Conservation (phyloP, 441 rosid species). For the Erodium moschatum region DNA sequence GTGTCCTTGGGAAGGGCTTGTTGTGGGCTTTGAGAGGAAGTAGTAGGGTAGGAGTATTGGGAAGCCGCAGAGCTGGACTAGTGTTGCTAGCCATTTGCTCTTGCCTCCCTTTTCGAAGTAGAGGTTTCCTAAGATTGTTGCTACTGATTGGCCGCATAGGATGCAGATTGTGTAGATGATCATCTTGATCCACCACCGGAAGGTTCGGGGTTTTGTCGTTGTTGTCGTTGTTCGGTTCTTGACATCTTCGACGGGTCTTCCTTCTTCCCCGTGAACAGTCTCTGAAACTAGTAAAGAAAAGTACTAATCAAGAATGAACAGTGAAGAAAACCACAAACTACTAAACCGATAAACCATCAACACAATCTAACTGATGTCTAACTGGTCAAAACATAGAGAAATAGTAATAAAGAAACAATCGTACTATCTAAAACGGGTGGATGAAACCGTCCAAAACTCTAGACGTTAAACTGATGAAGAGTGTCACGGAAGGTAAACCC, state of each 20-base stretch:
- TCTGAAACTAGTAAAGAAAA: too few relatives aligned
- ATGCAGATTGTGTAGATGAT: constrained; percentile 28
- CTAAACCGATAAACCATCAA: too few relatives aligned
- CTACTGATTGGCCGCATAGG: constrained; percentile 34
- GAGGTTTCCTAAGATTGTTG: constrained; percentile 34
- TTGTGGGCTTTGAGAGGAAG: constrained; percentile 13
- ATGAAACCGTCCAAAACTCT: too few relatives aligned
- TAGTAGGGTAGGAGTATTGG: constrained; percentile 33
- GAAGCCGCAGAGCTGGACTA: constrained; percentile 40
- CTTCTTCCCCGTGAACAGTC: background rate
- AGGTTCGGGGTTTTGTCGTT: constrained; percentile 11
- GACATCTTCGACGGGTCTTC: constrained; percentile 11
- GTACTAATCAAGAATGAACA: too few relatives aligned
- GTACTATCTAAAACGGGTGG: too few relatives aligned
- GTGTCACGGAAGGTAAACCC: too few relatives aligned
- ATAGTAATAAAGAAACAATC: too few relatives aligned
- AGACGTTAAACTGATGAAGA: too few relatives aligned
- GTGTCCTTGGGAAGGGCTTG: background rate
- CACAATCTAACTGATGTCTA: too few relatives aligned
- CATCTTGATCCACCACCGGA: constrained; percentile 26
- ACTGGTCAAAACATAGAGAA: too few relatives aligned
- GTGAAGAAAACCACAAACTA: too few relatives aligned
- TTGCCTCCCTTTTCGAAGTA: constrained; percentile 44
- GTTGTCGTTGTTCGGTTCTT: constrained; percentile 10
- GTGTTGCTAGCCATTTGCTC: constrained; percentile 40